phyloP scores from a whole-genome alignment of 176 grass and related monocot species.

The Triticum timopheevii region DNA sequence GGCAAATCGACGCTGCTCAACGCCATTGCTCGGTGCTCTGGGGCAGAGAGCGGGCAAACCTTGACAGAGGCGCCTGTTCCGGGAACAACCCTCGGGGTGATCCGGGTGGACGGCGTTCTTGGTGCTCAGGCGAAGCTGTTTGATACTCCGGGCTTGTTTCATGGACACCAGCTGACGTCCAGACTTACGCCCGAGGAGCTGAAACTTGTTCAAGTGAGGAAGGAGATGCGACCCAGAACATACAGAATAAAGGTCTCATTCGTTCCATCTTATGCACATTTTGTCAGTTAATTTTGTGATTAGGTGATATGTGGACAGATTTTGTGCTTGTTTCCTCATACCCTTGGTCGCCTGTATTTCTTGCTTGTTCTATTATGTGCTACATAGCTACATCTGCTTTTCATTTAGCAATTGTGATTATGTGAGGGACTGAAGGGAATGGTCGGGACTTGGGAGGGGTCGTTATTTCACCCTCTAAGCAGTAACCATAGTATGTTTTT shows the following conservation, averaged over 20 bases:
- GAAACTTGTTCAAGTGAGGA: conserved; percentile 76
- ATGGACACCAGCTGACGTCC: conserved; percentile 77
- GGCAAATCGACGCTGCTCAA: conserved; percentile 88
- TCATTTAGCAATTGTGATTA: background rate
- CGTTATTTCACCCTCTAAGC: background rate
- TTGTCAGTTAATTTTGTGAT: background rate
- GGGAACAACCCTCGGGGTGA: conserved; percentile 74
- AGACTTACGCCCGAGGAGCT: conserved; percentile 67
- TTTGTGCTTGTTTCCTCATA: background rate
- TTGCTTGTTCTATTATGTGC: background rate
- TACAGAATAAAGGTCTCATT: conserved; percentile 73
- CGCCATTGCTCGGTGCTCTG: conserved; percentile 66
- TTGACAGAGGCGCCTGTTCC: conserved; percentile 89
- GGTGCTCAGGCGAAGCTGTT: conserved; percentile 76
- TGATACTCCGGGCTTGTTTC: conserved; percentile 78
- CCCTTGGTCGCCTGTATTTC: background rate
- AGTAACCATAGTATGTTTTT: background rate
- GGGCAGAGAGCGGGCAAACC: conserved; percentile 17
- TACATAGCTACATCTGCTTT: background rate
- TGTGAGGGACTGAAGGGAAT: background rate
- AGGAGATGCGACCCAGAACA: conserved; percentile 73
- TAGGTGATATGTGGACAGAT: background rate
- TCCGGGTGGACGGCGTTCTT: conserved; percentile 68
- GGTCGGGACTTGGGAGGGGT: background rate
- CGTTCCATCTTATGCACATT: background rate